Conservation (phyloP, 345 rosid genomes). For the Trapa incisa region DNA sequence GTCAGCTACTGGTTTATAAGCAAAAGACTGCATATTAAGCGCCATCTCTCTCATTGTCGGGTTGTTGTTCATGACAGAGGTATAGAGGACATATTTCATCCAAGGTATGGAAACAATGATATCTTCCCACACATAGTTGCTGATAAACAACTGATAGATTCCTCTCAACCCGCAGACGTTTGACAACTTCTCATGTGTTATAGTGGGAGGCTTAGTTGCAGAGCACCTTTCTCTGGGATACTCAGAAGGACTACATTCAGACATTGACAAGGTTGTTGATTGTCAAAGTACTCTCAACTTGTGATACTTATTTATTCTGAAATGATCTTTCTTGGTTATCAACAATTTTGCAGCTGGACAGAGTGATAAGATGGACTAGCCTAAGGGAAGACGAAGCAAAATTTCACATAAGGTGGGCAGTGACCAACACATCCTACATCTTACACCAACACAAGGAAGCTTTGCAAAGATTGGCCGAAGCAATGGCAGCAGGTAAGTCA, state of each 20-base stretch:
- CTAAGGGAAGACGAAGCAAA: slow-evolving; percentile 18
- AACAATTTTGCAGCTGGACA: slow-evolving; percentile 22
- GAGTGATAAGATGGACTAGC: slow-evolving; percentile 26
- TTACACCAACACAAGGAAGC: slow-evolving; percentile 19
- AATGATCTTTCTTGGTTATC: not conserved
- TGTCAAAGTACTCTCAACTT: too few relatives aligned
- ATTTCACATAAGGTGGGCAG: slow-evolving; percentile 38
- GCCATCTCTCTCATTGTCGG: not conserved
- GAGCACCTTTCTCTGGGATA: slow-evolving; percentile 35
- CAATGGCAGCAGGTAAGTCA: slow-evolving; percentile 30
- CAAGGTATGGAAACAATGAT: slow-evolving; percentile 18
- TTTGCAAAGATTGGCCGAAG: slow-evolving; percentile 24
- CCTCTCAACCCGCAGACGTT: slow-evolving; percentile 14
- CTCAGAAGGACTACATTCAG: slow-evolving; percentile 37
- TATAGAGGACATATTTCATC: slow-evolving; percentile 26
- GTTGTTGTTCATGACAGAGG: slow-evolving; percentile 15
- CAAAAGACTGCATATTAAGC: too few relatives aligned
- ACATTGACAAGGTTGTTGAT: slow-evolving; percentile 31
- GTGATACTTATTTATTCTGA: too few relatives aligned
- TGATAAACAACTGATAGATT: not conserved
- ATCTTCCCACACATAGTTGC: not conserved
- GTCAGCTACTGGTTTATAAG: not conserved
- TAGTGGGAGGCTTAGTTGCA: slow-evolving; percentile 44
- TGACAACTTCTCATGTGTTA: slow-evolving; percentile 34
- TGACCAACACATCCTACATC: slow-evolving; percentile 20